Evolutionary conservation across 805 yeast species (phyloP).

Genomic region (Metschnikowia peoriensis): DNA sequence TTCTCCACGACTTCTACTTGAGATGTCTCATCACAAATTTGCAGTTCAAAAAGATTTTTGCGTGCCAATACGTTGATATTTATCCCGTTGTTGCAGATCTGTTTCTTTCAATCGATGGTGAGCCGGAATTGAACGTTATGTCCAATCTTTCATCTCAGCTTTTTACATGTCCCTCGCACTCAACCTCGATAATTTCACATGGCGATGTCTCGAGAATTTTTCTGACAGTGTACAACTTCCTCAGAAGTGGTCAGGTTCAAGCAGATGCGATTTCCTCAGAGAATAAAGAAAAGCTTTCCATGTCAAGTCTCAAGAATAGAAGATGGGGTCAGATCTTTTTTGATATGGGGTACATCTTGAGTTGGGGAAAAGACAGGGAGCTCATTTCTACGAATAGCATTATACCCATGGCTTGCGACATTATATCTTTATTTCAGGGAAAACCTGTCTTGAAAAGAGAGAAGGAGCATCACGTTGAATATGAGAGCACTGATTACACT

Average conservation of each 20-base stretch:
- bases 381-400: slow-evolving; percentile 46
- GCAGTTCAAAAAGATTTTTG: slow-evolving; percentile 54
- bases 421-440: slow-evolving; percentile 72
- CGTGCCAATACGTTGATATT: slow-evolving; percentile 78
- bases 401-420: slow-evolving; percentile 60
- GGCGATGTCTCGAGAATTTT: slow-evolving; percentile 64
- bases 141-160: slow-evolving; percentile 77
- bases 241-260: slow-evolving; percentile 52
- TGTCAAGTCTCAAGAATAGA: slow-evolving; percentile 58
- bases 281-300: slow-evolving; percentile 32
- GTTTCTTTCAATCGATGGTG: slow-evolving; percentile 74
- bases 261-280: slow-evolving; percentile 24
- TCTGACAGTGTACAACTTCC: slow-evolving; percentile 60
- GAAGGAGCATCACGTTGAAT: slow-evolving; percentile 79
- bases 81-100: slow-evolving; percentile 74
- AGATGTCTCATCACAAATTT: slow-evolving; percentile 62
- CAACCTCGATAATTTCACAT: slow-evolving; percentile 58
- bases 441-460: slow-evolving; percentile 74
- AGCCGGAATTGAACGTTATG: slow-evolving; percentile 79
- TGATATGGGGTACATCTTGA: slow-evolving; percentile 75
- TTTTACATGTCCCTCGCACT: slow-evolving; percentile 84
- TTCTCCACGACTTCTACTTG: slow-evolving; percentile 63
- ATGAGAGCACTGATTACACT: slow-evolving; percentile 82
- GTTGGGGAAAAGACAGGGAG: slow-evolving; percentile 59
- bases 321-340: slow-evolving; percentile 76